Evolutionary conservation across 768 basidiomycete species (phyloP), one percentile per base, ranked within the genome.

Genomic region (Filobasidium wieringae): DNA sequence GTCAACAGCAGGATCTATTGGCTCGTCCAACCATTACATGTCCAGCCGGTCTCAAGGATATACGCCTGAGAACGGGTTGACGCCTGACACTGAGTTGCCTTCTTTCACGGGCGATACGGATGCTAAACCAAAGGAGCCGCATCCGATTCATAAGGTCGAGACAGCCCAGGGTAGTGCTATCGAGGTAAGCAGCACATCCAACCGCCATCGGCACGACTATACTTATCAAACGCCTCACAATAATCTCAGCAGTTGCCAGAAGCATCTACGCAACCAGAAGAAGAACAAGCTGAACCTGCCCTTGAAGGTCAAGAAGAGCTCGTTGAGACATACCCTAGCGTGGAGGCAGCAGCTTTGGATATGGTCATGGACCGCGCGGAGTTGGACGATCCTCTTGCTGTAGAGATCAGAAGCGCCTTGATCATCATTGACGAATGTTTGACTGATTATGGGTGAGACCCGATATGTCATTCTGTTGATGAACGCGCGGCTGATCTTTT

Each of bases 341-440:
- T 66, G 32, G 51, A 53, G 11, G 52, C 53, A 27, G 39, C 41
- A 9, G 57, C 59, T 4, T 59, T 72, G 17, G 32, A 61, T 4
- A 33, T 57, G 15, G 69, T 69, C 1, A 53, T 70, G 7, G 53
- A 67, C 29, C 47, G 69, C 6, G 64, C 66, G 0, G 29, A 31
- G 4, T 27, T 8, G 14, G 56, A 30, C 33, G 68, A 66, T 47
- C 55, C 53, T 14, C 59, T 70, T 14, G 70, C 67, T 3, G 29
- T 26, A 7, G 66, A 69, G 55, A 68, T 95, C 41, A 82, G 80
- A 68, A 83, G 91, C 70, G 91, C 93, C 0, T 71, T 92, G 60
- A 76, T 80, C 15, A 87, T 93, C 51, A 87, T 96, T 39, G 84
- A 91, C 67, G 68, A 81, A 4, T 83, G 84, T 36, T 69, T 99